These are phyloP conservation scores for Phialophora chinensis DNA, from an alignment of 2,329 filamentous ascomycete genomes.

Conservation along the genomic window DNA sequence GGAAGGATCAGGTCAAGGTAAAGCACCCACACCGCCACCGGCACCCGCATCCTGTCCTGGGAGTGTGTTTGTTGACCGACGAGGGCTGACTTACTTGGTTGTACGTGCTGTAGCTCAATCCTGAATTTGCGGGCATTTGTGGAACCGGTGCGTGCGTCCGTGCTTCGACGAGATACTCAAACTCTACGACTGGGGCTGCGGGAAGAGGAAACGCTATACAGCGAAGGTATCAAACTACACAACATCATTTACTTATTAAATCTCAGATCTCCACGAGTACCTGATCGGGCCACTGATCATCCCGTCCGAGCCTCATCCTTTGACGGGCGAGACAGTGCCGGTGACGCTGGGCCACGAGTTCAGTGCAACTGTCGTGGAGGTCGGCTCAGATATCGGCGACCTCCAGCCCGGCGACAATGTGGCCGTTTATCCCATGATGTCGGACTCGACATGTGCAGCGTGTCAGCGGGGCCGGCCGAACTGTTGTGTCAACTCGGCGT, in stretches of 20 bases:
- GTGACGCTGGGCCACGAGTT: conserved; percentile 61
- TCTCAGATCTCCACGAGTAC: conserved; percentile 51
- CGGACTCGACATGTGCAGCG: background rate
- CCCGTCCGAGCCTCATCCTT: conserved; percentile 56
- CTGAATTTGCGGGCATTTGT: conserved; percentile 39
- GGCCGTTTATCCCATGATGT: conserved; percentile 7
- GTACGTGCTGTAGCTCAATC: conserved; percentile 10
- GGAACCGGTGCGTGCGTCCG: conserved; percentile 20
- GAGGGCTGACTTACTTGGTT: too few species aligned
- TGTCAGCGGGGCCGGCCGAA: conserved; percentile 10
- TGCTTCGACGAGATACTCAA: too few species aligned
- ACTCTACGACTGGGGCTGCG: too few species aligned
- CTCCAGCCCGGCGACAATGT: conserved; percentile 9
- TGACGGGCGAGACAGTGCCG: conserved; percentile 58
- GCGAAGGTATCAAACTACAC: background rate
- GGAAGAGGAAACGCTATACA: too few species aligned
- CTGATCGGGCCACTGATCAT: conserved; percentile 52
- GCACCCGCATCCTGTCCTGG: background rate
- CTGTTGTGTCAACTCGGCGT: conserved; percentile 14
- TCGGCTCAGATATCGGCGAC: conserved; percentile 1
- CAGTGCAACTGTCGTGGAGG: conserved; percentile 50
- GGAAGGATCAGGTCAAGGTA: conserved; percentile 45
- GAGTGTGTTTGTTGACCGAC: too few species aligned
- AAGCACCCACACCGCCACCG: background rate
- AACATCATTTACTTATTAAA: background rate